Evolutionary conservation across 352 stramenopile species (phyloP), one percentile per base, ranked within the genome.

Genomic region (Halophytophthora polymorphica): DNA sequence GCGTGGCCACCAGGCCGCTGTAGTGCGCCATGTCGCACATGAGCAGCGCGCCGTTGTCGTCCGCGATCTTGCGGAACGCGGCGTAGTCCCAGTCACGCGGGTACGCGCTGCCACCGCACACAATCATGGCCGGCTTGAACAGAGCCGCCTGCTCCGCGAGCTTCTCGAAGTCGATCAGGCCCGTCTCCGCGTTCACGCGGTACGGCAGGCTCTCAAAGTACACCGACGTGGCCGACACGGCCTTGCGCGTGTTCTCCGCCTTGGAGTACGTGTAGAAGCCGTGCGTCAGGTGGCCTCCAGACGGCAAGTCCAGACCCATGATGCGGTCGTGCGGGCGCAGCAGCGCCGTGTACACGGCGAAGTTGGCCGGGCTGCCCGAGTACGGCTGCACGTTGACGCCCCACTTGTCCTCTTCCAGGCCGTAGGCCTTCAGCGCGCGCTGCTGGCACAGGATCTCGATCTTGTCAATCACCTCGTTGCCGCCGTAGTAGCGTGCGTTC

Each of bases 11-110:
- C 17, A 99, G 83, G 42, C 97, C 97, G 42, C 84, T 98, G 77
- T 99, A 99, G 76, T 99, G 97, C 7, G 97, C 97, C 97, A 99
- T 99, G 73, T 99, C 97, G 67, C 96, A 98, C 86, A 99, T 98
- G 21, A 99, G 75, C 53, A 99, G 75, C 23, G 95, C 76, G 40
- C 96, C 96, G 58, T 99, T 98, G 56, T 94, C 94, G 72, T 99
- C 96, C 14, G 96, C 96, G 71, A 99, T 99, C 74, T 98, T 84
- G 45, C 95, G 89, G 86, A 99, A 98, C 35, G 83, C 68, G 25
- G 78, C 83, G 69, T 99, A 99, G 78, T 99, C 97, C 96, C 96
- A 99, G 69, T 99, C 96, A 54, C 96, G 88, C 28, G 97, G 96
- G 86, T 99, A 99, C 0, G 97, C 97, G 42, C 88, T 98, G 61